Evolutionary conservation across 176 grass and related monocot genomes (phyloP).

Genomic region (Phragmites australis): DNA sequence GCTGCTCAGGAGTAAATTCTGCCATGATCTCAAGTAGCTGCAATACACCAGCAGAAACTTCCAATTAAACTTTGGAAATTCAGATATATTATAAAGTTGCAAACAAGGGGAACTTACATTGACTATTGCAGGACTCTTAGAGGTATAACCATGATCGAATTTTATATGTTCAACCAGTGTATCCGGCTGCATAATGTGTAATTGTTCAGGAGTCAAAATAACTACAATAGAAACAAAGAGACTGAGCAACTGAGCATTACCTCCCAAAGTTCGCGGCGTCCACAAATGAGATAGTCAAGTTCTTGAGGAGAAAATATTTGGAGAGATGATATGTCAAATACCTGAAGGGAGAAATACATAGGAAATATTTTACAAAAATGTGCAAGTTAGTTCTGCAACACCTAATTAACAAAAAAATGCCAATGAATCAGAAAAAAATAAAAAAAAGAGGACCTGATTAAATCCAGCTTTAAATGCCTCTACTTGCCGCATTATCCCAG

Average conservation of each 20-base stretch:
- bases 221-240: too few relatives aligned
- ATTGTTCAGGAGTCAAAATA: conserved; percentile 33
- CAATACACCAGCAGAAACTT: conserved; percentile 29
- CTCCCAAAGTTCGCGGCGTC: conserved; percentile 84
- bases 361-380: background rate
- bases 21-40: conserved; percentile 89
- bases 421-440: conserved; percentile 10
- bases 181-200: conserved; percentile 52
- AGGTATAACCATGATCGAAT: conserved; percentile 96
- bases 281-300: conserved; percentile 82
- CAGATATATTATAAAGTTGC: background rate
- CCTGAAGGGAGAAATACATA: conserved; percentile 41
- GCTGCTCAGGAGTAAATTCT: conserved; percentile 77
- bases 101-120: conserved; percentile 55
- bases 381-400: background rate
- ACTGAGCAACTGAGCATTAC: conserved; percentile 38
- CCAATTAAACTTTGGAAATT: background rate
- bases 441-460: conserved; percentile 64
- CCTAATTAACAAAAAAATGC: background rate
- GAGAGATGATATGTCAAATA: conserved; percentile 76
- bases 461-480: conserved; percentile 84
- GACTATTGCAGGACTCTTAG: conserved; percentile 75
- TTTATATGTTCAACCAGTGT: conserved; percentile 87
- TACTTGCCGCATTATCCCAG: conserved; percentile 68
- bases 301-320: conserved; percentile 87